Percentiles rank a stretch among this genome's conserved stretches.
phyloP scores from a whole-genome alignment of 495 filamentous ascomycete genomes.

The Penicillium paxilli region DNA sequence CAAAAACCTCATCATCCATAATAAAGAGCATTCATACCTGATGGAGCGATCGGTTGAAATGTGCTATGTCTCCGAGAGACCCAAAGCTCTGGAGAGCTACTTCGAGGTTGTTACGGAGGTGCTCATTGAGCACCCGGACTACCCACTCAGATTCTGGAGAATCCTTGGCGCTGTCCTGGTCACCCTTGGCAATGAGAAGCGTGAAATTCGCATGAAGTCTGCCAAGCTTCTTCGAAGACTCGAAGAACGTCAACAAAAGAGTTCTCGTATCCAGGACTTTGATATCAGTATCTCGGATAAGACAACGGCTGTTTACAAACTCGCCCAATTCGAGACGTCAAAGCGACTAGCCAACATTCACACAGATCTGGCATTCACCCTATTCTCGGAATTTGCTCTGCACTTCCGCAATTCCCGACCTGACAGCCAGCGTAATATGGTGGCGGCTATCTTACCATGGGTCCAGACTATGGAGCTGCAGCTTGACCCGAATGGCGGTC shows the following conservation, averaged over 20 bases:
- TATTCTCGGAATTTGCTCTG: constrained; percentile 90
- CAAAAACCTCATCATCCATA: constrained; percentile 88
- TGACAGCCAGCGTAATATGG: constrained; percentile 85
- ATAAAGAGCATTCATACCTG: constrained; percentile 78
- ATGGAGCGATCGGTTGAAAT: constrained; percentile 83
- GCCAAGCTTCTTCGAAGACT: constrained; percentile 79
- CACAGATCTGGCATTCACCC: constrained; percentile 81
- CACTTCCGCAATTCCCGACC: constrained; percentile 85
- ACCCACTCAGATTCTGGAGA: constrained; percentile 85
- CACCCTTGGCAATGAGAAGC: constrained; percentile 86
- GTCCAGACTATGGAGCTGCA: constrained; percentile 92
- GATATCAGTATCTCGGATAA: constrained; percentile 98
- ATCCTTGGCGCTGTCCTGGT: constrained; percentile 84
- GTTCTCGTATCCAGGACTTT: constrained; percentile 90
- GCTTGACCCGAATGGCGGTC: constrained; percentile 90
- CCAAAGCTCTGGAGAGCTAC: constrained; percentile 90
- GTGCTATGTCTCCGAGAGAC: constrained; percentile 70
- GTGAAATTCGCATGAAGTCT: constrained; percentile 83
- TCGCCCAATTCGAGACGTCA: constrained; percentile 95
- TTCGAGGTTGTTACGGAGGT: constrained; percentile 91
- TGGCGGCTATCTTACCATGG: constrained; percentile 93
- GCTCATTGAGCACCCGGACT: constrained; percentile 74
- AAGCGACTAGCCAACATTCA: constrained; percentile 86
- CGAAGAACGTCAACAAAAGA: constrained; percentile 81
- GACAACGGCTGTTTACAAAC: constrained; percentile 95